Evolutionary conservation across 2,329 filamentous ascomycete species (phyloP).

Genomic region (Myriosclerotinia duriaeana): DNA sequence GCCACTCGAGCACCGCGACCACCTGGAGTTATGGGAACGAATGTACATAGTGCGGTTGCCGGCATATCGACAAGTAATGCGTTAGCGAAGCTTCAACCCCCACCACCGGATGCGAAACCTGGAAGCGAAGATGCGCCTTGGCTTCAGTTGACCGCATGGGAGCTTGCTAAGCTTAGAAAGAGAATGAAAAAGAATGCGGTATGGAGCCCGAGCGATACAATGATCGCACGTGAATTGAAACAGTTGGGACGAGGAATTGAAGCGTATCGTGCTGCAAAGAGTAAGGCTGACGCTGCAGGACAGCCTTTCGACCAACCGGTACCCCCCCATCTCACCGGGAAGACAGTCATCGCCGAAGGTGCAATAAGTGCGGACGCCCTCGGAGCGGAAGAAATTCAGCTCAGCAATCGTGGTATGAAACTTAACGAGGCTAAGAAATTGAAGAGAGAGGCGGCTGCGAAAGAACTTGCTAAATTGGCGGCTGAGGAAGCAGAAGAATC

Average conservation of each 20-base stretch:
- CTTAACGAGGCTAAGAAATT: slow-evolving; percentile 76
- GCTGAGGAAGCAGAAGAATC: slow-evolving; percentile 62
- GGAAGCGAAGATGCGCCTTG: slow-evolving; percentile 63
- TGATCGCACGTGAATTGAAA: slow-evolving; percentile 78
- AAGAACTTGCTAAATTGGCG: slow-evolving; percentile 60
- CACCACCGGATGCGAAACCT: slow-evolving; percentile 57
- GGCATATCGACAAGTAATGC: slow-evolving; percentile 43
- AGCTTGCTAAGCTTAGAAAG: slow-evolving; percentile 70
- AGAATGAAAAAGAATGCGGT: slow-evolving; percentile 90
- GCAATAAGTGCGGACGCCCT: slow-evolving; percentile 55
- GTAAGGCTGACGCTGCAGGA: slow-evolving; percentile 65
- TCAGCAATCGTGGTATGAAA: slow-evolving; percentile 73
- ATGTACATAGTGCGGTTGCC: slow-evolving; percentile 41
- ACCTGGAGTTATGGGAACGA: slow-evolving; percentile 41
- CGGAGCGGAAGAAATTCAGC: slow-evolving; percentile 59
- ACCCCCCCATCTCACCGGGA: slow-evolving; percentile 40
- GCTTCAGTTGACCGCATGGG: slow-evolving; percentile 64
- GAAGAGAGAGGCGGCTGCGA: slow-evolving; percentile 73
- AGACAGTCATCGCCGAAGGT: slow-evolving; percentile 55
- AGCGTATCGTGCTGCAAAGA: slow-evolving; percentile 60
- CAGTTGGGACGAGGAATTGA: slow-evolving; percentile 65
- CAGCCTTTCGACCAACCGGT: slow-evolving; percentile 53
- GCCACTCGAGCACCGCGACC: slow-evolving; percentile 37
- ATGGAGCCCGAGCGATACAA: slow-evolving; percentile 81
- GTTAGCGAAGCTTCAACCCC: slow-evolving; percentile 50